Evolutionary conservation across 1,139 yeast genomes (phyloP), one percentile per base, ranked within the genome.

Genomic region (Blastobotrys indianensis): DNA sequence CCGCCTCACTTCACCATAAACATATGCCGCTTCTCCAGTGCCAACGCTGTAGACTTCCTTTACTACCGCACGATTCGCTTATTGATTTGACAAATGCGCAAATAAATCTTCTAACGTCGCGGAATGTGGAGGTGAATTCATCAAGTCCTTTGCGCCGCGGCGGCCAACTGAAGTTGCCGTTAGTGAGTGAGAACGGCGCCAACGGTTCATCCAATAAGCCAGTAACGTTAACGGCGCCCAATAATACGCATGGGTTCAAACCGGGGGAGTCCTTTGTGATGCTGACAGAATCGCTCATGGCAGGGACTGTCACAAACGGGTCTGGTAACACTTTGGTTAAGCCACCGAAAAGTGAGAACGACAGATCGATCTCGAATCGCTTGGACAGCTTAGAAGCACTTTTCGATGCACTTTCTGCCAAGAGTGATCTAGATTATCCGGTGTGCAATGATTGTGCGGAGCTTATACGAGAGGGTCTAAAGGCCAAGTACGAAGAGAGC

Each of bases 381-480:
- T 60, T 76, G 13, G 67, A 66, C 37, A 64, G 76, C 12, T 63
- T 86, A 30, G 80, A 80, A 15, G 75, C 75, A n/a, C 71, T 88
- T 7, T 80, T 79, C 56, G 82, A 80, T 53, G 74, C 85, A 1
- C 72, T 78, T 54, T 81, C 77, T 25, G 80, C 80, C 8, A 82
- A 82, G 52, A 82, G 83, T 45, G 88, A 82, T 50, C 74, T 90
- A n/a, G 94, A 86, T 52, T 79, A 85, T 58, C 98, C 98, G 0
- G 77, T 94, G 12, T 90, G 97, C 56, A 73, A 74, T 31, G 97
- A 90, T 42, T 92, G 98, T 63, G 85, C 94, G 2, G 78, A 74
- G 38, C 61, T 76, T 28, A 64, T 90, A 29, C 71, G 84, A 3
- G 80, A 77, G n/a, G 82, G 80, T 49, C 73, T 87, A 61, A 82